phyloP scores from a whole-genome alignment of 352 stramenopile genomes.

The Pythium vanterpoolii region DNA sequence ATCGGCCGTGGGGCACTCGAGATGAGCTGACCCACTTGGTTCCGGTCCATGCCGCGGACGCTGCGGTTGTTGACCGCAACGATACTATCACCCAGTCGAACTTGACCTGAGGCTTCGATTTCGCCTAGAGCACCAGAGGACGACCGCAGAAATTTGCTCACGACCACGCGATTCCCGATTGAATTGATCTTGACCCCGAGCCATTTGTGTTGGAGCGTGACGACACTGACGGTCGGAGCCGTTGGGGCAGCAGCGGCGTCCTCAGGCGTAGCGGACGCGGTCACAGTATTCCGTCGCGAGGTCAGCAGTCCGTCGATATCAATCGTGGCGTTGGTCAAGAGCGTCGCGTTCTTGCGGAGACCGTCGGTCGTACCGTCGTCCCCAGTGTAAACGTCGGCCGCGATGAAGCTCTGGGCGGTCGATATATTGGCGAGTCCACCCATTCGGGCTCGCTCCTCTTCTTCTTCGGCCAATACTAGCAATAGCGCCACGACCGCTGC shows the following conservation, averaged over 20 bases:
- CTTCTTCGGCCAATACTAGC: slow-evolving; percentile 42
- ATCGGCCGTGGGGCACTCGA: slow-evolving; percentile 52
- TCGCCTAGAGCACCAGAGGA: slow-evolving; percentile 56
- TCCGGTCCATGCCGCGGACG: slow-evolving; percentile 54
- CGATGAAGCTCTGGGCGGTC: background rate
- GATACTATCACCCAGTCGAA: slow-evolving; percentile 60
- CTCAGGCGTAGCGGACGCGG: background rate
- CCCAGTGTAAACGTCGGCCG: slow-evolving; percentile 4
- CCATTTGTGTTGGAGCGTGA: slow-evolving; percentile 68
- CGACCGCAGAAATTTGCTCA: slow-evolving; percentile 69
- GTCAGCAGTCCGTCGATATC: slow-evolving; percentile 14
- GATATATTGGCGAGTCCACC: background rate
- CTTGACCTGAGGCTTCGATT: slow-evolving; percentile 61
- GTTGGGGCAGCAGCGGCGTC: background rate
- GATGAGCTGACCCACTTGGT: slow-evolving; percentile 59
- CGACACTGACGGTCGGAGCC: slow-evolving; percentile 22
- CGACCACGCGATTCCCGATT: slow-evolving; percentile 61
- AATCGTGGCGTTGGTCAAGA: background rate
- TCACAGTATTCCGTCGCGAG: slow-evolving; percentile 5
- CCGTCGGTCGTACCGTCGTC: slow-evolving; percentile 6
- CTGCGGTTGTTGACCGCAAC: slow-evolving; percentile 59
- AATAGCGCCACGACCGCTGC: slow-evolving; percentile 42
- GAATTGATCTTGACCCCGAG: slow-evolving; percentile 77
- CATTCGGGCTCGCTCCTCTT: slow-evolving; percentile 30
- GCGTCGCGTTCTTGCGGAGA: background rate